A percentile compares a stretch with the other conserved stretches of the same genome.
Evolutionary conservation across 768 basidiomycete genomes (phyloP).

Genomic region (Lactifluus piperatus): DNA sequence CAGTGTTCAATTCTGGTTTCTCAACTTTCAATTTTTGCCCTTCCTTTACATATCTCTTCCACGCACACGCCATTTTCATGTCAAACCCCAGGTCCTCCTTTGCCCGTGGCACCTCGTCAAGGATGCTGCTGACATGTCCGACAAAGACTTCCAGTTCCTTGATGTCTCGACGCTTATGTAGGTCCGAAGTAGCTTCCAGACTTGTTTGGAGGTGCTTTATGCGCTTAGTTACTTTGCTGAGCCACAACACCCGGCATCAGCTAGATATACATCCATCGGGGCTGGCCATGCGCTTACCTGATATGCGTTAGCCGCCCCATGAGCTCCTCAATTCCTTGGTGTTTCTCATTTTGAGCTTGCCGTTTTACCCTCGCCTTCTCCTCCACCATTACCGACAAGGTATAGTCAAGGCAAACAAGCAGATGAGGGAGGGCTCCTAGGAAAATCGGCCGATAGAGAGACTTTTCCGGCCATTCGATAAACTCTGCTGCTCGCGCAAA

Average conservation of each 20-base stretch:
- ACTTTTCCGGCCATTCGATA: conserved; percentile 5
- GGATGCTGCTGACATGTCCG: neutral
- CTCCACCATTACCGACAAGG: neutral
- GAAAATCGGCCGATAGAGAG: conserved; percentile 16
- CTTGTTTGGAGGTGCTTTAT: neutral
- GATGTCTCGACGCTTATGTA: conserved; percentile 5
- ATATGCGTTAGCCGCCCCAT: conserved; percentile 10
- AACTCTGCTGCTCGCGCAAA: neutral
- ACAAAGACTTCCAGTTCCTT: neutral
- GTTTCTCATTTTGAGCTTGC: neutral
- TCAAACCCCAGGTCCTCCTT: conserved; percentile 5
- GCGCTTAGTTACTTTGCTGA: neutral
- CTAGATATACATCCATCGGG: too few relatives aligned
- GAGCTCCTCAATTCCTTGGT: conserved; percentile 13
- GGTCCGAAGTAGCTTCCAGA: neutral
- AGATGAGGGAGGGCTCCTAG: conserved; percentile 18
- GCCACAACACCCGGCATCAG: neutral
- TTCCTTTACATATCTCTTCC: conserved; percentile 3
- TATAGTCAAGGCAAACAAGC: conserved; percentile 9
- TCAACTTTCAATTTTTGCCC: conserved; percentile 1
- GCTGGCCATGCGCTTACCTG: neutral
- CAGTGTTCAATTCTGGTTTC: conserved; percentile 8
- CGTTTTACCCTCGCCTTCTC: conserved; percentile 12
- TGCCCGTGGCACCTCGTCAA: neutral
- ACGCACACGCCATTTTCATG: neutral